Evolutionary conservation across 805 yeast species (phyloP).

Genomic region (Teunomyces cretensis): DNA sequence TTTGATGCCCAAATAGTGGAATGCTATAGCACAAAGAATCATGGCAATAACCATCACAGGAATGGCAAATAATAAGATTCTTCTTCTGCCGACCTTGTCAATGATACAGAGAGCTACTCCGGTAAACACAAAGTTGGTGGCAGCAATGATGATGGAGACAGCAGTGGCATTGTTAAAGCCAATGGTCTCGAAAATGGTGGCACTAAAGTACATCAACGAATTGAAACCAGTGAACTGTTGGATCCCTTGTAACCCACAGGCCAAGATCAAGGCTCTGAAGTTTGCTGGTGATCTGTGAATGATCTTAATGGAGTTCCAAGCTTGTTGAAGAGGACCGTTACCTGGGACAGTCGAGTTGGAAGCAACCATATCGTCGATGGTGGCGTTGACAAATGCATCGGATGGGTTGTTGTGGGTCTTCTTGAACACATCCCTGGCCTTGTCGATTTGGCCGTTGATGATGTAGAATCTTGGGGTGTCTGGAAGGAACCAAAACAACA

Average conservation of each 20-base stretch:
- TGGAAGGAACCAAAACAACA: conserved; percentile 80
- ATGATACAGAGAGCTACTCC: conserved; percentile 81
- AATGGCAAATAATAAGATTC: conserved; percentile 71
- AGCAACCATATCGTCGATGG: conserved; percentile 63
- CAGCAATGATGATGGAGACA: conserved; percentile 90
- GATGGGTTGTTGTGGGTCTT: conserved; percentile 65
- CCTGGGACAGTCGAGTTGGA: conserved; percentile 45
- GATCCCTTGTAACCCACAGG: conserved; percentile 92
- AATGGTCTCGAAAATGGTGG: conserved; percentile 87
- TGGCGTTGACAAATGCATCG: conserved; percentile 61
- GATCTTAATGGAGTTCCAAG: conserved; percentile 60
- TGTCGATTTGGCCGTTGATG: conserved; percentile 61
- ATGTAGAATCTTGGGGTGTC: conserved; percentile 93
- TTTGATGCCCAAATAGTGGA: conserved; percentile 74
- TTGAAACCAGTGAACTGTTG: conserved; percentile 98
- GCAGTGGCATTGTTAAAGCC: conserved; percentile 92
- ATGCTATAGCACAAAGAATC: conserved; percentile 82
- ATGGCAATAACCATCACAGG: conserved; percentile 83
- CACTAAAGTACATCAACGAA: conserved; percentile 91
- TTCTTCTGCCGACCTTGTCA: conserved; percentile 86
- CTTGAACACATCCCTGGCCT: conserved; percentile 65
- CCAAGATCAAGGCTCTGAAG: conserved; percentile 83
- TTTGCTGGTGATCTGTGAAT: conserved; percentile 73
- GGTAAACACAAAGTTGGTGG: conserved; percentile 90
- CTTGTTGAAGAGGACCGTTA: conserved; percentile 41